Conservation (phyloP, 371 early-diverging fungal species). For the Rhizopus delemar region DNA sequence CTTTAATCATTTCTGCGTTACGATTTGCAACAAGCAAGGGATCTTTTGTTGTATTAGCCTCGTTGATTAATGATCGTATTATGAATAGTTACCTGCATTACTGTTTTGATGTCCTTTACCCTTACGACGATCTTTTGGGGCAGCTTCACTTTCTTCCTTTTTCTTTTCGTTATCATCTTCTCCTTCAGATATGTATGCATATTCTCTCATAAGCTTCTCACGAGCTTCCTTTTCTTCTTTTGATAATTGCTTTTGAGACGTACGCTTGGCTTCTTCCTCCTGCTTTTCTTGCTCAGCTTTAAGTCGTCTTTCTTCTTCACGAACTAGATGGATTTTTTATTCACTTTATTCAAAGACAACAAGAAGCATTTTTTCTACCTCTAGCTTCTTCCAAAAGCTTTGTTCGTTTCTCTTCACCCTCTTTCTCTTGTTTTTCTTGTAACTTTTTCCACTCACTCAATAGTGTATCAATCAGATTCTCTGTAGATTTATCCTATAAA, state of each 20-base stretch:
- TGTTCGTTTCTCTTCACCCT: slow-evolving; percentile 39
- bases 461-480: slow-evolving; percentile 32
- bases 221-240: slow-evolving; percentile 58
- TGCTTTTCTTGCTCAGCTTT: slow-evolving; percentile 28
- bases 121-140: slow-evolving; percentile 31
- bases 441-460: slow-evolving; percentile 42
- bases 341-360: not conserved
- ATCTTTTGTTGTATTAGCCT: slow-evolving; percentile 20
- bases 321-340: slow-evolving; percentile 17
- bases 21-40: slow-evolving; percentile 49
- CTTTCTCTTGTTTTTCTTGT: slow-evolving; percentile 39
- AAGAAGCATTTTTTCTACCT: slow-evolving; percentile 27
- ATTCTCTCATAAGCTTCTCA: slow-evolving; percentile 51
- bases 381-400: slow-evolving; percentile 39
- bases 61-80: not conserved
- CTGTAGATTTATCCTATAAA: slow-evolving; percentile 42
- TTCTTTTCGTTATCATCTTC: slow-evolving; percentile 47
- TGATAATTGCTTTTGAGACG: slow-evolving; percentile 34
- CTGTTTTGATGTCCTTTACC: slow-evolving; percentile 36
- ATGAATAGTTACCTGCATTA: slow-evolving; percentile 14
- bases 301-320: slow-evolving; percentile 28
- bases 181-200: slow-evolving; percentile 53
- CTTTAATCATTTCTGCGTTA: slow-evolving; percentile 53
- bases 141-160: slow-evolving; percentile 21
- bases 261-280: slow-evolving; percentile 18